These are phyloP conservation scores for Vanrija sp. DNA, from an alignment of 1,284 basidiomycete species.

Conservation along the genomic window DNA sequence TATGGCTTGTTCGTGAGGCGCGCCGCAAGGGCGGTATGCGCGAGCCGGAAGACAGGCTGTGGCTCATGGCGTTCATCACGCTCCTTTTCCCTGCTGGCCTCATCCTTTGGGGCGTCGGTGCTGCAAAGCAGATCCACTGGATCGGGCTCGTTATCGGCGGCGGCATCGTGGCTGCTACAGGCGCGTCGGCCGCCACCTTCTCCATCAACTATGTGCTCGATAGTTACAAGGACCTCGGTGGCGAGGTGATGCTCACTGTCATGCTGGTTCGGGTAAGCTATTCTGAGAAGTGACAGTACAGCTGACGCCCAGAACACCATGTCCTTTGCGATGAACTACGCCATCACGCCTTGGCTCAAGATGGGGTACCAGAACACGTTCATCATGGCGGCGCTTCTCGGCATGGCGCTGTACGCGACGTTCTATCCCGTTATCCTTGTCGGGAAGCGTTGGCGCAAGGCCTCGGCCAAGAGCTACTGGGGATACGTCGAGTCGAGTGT, in stretches of 20 bases:
- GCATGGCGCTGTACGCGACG: slow-evolving; percentile 13
- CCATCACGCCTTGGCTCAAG: slow-evolving; percentile 23
- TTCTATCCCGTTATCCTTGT: slow-evolving; percentile 15
- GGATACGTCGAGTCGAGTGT: slow-evolving; percentile 16
- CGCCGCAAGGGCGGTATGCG: slow-evolving; percentile 19
- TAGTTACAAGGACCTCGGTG: slow-evolving; percentile 27
- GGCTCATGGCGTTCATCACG: slow-evolving; percentile 17
- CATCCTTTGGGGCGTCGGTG: slow-evolving; percentile 32
- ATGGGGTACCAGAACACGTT: slow-evolving; percentile 23
- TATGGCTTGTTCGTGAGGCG: slow-evolving; percentile 13
- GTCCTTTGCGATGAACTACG: slow-evolving; percentile 19
- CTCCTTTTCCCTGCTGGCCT: slow-evolving; percentile 25
- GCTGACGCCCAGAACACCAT: slow-evolving; percentile 10
- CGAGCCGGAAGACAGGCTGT: slow-evolving; percentile 33
- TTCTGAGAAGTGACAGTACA: background rate
- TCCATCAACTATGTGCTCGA: slow-evolving; percentile 32
- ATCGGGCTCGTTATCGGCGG: slow-evolving; percentile 24
- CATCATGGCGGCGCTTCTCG: slow-evolving; percentile 19
- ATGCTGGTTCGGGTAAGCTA: slow-evolving; percentile 20
- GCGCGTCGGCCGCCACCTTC: slow-evolving; percentile 19
- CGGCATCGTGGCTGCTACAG: slow-evolving; percentile 17
- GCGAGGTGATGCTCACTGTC: slow-evolving; percentile 24
- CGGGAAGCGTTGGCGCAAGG: slow-evolving; percentile 18
- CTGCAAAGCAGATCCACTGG: slow-evolving; percentile 21
- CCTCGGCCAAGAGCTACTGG: slow-evolving; percentile 14